Evolutionary conservation across 306 rosid genomes (phyloP).

Genomic region (Echinosophora koreensis): DNA sequence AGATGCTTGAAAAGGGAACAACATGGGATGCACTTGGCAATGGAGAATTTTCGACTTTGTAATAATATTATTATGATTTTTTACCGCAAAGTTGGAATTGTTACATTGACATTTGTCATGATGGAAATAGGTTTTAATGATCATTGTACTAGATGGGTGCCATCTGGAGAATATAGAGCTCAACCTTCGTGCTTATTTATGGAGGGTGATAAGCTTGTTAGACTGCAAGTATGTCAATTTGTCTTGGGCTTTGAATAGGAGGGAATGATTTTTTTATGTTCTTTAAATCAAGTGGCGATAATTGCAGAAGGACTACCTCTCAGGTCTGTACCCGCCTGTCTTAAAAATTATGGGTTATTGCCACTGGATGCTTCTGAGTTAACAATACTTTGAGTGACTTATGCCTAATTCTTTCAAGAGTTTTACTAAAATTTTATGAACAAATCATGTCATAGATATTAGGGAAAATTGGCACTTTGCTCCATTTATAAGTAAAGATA

Average conservation of each 20-base stretch:
- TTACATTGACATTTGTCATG: slow-evolving; percentile 16
- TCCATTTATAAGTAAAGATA: too few relatives aligned
- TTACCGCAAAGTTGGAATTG: slow-evolving; percentile 15
- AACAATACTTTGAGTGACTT: background rate
- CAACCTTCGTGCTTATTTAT: slow-evolving; percentile 13
- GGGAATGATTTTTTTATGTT: slow-evolving; percentile 9
- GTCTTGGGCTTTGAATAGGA: slow-evolving; percentile 1
- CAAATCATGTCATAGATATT: background rate
- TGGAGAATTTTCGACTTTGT: slow-evolving; percentile 31
- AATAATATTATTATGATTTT: slow-evolving; percentile 41
- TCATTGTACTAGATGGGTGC: background rate
- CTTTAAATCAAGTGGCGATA: slow-evolving; percentile 11
- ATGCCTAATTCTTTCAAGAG: background rate
- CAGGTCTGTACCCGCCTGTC: background rate
- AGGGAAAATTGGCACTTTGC: too few relatives aligned
- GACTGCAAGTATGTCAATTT: slow-evolving; percentile 27
- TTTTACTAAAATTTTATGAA: background rate
- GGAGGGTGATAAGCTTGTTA: slow-evolving; percentile 19
- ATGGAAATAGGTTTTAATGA: slow-evolving; percentile 19
- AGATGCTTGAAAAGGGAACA: slow-evolving; percentile 6
- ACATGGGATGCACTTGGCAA: slow-evolving; percentile 1
- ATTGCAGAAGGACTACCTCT: background rate
- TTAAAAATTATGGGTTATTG: background rate
- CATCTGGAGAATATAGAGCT: slow-evolving; percentile 14
- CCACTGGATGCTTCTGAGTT: background rate